A percentile compares a stretch with the other conserved stretches of the same genome.
These are phyloP conservation scores for Fusarium anguioides DNA, from an alignment of 2,329 filamentous ascomycete genomes.

Conservation along the genomic window DNA sequence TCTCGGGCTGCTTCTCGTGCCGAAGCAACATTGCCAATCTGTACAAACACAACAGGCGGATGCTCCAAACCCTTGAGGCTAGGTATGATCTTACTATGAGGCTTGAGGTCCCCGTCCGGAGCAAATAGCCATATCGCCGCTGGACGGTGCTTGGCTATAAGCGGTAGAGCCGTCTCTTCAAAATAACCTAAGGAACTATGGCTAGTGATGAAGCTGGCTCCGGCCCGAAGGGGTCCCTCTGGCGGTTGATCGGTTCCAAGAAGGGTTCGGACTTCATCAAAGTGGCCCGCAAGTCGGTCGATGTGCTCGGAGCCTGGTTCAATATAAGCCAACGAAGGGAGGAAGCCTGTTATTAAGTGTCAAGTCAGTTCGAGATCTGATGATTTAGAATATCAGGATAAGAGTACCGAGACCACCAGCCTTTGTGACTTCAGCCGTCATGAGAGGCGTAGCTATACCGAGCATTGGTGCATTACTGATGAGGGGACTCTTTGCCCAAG, in stretches of 20 bases:
- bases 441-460: slow-evolving; percentile 46
- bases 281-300: slow-evolving; percentile 48
- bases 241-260: slow-evolving; percentile 42
- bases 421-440: slow-evolving; percentile 53
- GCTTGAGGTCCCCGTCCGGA: slow-evolving; percentile 57
- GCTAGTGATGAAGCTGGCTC: slow-evolving; percentile 67
- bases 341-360: slow-evolving; percentile 47
- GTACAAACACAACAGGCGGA: slow-evolving; percentile 65
- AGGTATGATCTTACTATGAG: slow-evolving; percentile 52
- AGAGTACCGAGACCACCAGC: slow-evolving; percentile 53
- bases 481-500: slow-evolving; percentile 47
- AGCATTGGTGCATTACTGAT: slow-evolving; percentile 54
- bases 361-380: background rate
- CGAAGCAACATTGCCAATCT: slow-evolving; percentile 69
- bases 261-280: slow-evolving; percentile 46
- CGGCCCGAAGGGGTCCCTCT: slow-evolving; percentile 66
- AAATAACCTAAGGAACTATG: slow-evolving; percentile 56
- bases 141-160: slow-evolving; percentile 65
- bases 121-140: slow-evolving; percentile 76
- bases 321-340: slow-evolving; percentile 49
- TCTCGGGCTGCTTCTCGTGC: slow-evolving; percentile 61
- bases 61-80: slow-evolving; percentile 46
- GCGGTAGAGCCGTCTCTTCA: slow-evolving; percentile 56
- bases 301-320: slow-evolving; percentile 47
- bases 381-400: background rate